phyloP scores from a whole-genome alignment of 2,329 filamentous ascomycete species.

The Alternaria atra region DNA sequence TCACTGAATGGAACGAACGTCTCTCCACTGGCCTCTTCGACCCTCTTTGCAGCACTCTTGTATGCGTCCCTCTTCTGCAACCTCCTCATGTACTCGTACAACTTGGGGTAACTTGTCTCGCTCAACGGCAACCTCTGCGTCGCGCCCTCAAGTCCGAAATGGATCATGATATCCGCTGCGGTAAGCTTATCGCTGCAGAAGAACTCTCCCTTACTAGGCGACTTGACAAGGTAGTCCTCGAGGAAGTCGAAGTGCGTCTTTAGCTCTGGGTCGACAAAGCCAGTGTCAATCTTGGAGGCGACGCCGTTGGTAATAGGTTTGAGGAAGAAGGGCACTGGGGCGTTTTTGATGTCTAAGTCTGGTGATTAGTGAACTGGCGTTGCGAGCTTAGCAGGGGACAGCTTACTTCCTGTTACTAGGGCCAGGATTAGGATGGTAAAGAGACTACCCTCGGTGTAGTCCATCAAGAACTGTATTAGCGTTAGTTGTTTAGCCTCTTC shows the following conservation, averaged over 20 bases:
- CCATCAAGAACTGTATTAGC: slow-evolving; percentile 63
- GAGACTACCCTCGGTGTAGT: slow-evolving; percentile 85
- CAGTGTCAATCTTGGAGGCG: slow-evolving; percentile 56
- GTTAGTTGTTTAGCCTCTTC: slow-evolving; percentile 5
- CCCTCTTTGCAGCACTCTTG: slow-evolving; percentile 59
- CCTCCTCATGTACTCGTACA: slow-evolving; percentile 57
- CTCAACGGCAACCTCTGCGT: slow-evolving; percentile 49
- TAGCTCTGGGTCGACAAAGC: slow-evolving; percentile 59
- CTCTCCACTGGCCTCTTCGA: slow-evolving; percentile 55
- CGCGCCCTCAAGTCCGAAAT: slow-evolving; percentile 61
- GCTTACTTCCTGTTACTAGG: slow-evolving; percentile 63
- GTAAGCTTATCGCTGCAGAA: slow-evolving; percentile 61
- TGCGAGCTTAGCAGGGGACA: neutral
- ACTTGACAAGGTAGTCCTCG: slow-evolving; percentile 59
- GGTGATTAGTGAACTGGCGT: slow-evolving; percentile 5
- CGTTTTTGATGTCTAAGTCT: slow-evolving; percentile 52
- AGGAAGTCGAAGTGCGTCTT: slow-evolving; percentile 61
- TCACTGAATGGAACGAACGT: slow-evolving; percentile 48
- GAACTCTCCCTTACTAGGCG: slow-evolving; percentile 60
- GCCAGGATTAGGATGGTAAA: slow-evolving; percentile 75
- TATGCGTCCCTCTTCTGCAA: slow-evolving; percentile 58
- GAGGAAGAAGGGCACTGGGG: slow-evolving; percentile 73
- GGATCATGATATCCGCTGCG: slow-evolving; percentile 63
- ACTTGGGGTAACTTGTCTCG: slow-evolving; percentile 56
- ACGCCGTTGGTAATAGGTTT: slow-evolving; percentile 69